These are phyloP conservation scores for Ganoderma boninense DNA, from an alignment of 1,284 basidiomycete species.

Conservation along the genomic window DNA sequence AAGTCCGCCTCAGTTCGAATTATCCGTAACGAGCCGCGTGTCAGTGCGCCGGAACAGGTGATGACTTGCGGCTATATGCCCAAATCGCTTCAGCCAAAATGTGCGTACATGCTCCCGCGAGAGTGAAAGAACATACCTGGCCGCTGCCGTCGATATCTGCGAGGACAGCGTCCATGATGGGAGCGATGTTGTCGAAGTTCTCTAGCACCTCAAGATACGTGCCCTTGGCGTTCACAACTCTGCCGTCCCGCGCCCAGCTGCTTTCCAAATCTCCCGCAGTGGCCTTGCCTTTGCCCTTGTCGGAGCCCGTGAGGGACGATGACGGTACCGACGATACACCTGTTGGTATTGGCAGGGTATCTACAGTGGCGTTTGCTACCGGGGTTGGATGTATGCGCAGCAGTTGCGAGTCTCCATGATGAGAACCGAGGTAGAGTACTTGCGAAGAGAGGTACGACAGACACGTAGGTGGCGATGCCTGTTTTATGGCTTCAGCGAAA, in stretches of 20 bases:
- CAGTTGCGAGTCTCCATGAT: constrained; percentile 84
- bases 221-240: constrained; percentile 58
- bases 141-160: constrained; percentile 81
- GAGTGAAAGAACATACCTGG: constrained; percentile 59
- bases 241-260: constrained; percentile 44
- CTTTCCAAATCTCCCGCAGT: constrained; percentile 23
- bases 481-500: constrained; percentile 8
- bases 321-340: constrained; percentile 53
- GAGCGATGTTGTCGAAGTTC: constrained; percentile 84
- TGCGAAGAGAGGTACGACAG: constrained; percentile 82
- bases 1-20: constrained; percentile 90
- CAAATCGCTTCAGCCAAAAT: background rate
- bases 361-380: constrained; percentile 48
- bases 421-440: constrained; percentile 84
- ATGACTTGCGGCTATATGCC: constrained; percentile 74
- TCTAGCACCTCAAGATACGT: constrained; percentile 68
- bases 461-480: constrained; percentile 82
- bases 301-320: constrained; percentile 26
- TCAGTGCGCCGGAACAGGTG: constrained; percentile 88
- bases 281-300: constrained; percentile 32
- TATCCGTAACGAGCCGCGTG: constrained; percentile 83
- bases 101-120: background rate
- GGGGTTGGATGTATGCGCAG: constrained; percentile 64
- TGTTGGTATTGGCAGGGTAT: constrained; percentile 59
- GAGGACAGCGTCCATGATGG: constrained; percentile 85